Evolutionary conservation across 331 rosid species (phyloP).

Genomic region (Pyracantha coccinea): DNA sequence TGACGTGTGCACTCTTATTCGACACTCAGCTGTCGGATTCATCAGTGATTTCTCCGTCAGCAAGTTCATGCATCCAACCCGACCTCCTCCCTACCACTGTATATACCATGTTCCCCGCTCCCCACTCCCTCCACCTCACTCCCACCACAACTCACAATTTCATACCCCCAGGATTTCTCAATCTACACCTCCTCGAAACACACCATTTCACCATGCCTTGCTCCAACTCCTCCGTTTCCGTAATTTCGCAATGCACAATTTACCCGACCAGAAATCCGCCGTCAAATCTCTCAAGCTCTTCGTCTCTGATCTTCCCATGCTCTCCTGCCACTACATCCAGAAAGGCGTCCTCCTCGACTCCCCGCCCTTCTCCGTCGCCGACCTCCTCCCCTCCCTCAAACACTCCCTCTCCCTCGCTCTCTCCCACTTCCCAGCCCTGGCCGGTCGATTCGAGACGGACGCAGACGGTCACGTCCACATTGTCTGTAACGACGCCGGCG

Average conservation of each 20-base stretch:
- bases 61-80: conserved; percentile 28
- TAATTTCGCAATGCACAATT: conserved; percentile 52
- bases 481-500: conserved; percentile 73
- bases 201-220: conserved; percentile 54
- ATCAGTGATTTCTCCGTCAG: not conserved
- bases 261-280: conserved; percentile 40
- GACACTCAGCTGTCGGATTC: too few relatives aligned
- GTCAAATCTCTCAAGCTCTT: conserved; percentile 54
- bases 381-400: conserved; percentile 41
- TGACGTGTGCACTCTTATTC: too few relatives aligned
- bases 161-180: not conserved
- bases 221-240: conserved; percentile 51
- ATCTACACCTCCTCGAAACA: not conserved
- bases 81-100: conserved; percentile 5
- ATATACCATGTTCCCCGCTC: not conserved
- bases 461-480: conserved; percentile 44
- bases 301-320: conserved; percentile 90
- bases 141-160: not conserved
- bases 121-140: not conserved
- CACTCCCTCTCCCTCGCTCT: conserved; percentile 53
- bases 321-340: conserved; percentile 88
- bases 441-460: conserved; percentile 66
- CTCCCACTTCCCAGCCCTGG: conserved; percentile 73
- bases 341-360: conserved; percentile 55
- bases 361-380: conserved; percentile 47